Evolutionary conservation across 352 stramenopile species (phyloP).

Genomic region (Phytopythium cucurbitacearum): DNA sequence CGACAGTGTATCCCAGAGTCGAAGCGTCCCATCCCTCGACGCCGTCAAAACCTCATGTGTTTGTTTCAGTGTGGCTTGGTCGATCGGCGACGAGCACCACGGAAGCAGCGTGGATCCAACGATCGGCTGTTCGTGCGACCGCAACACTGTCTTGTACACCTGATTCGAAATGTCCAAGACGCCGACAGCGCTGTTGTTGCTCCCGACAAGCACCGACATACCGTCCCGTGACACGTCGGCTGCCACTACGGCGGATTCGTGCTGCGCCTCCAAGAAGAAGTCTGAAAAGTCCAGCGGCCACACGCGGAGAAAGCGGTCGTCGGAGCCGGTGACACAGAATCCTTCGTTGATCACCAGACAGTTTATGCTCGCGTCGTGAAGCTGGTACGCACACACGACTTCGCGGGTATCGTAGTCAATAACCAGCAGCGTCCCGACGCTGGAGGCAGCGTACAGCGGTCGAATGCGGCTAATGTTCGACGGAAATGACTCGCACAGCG

Average conservation of each 20-base stretch:
- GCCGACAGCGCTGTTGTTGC: conserved; percentile 70
- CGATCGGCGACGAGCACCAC: conserved; percentile 8
- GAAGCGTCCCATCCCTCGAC: conserved; percentile 71
- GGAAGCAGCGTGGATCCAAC: conserved; percentile 9
- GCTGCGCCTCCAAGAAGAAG: conserved; percentile 89
- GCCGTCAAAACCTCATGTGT: conserved; percentile 56
- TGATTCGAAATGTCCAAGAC: conserved; percentile 83
- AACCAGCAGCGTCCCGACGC: conserved; percentile 67
- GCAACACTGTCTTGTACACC: conserved; percentile 73
- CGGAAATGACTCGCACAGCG: conserved; percentile 45
- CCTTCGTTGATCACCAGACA: conserved; percentile 84
- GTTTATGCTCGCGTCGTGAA: conserved; percentile 85
- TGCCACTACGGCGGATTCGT: conserved; percentile 62
- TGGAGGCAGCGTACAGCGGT: conserved; percentile 77
- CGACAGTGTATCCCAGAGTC: conserved; percentile 69
- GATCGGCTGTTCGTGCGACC: conserved; percentile 66
- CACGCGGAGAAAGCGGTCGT: conserved; percentile 86
- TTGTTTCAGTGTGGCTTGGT: conserved; percentile 3
- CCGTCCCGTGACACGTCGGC: conserved; percentile 78
- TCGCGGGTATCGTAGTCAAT: conserved; percentile 80
- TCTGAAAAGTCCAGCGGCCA: conserved; percentile 91
- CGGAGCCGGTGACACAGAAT: conserved; percentile 86
- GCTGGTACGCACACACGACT: conserved; percentile 87
- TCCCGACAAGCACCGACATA: conserved; percentile 73
- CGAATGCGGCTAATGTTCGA: conserved; percentile 47